These are phyloP conservation scores for Nannochloris sp. DNA, from an alignment of 139 green algal genomes.

Conservation along the genomic window DNA sequence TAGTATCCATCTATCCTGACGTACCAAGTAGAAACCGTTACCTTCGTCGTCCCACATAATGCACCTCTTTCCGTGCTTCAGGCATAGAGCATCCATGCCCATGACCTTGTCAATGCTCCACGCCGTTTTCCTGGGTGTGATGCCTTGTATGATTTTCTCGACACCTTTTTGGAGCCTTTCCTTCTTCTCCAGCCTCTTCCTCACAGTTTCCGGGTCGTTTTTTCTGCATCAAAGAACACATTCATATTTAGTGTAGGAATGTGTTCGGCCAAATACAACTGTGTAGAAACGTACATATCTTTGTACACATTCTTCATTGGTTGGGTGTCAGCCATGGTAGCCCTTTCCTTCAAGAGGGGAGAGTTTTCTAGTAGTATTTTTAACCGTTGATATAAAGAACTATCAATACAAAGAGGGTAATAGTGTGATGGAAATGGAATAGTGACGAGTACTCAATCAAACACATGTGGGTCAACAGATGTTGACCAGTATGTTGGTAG, in stretches of 20 bases:
- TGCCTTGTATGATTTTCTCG: not conserved
- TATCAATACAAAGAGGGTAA: too few species aligned
- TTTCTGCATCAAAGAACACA: conserved; percentile 8
- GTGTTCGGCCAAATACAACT: too few species aligned
- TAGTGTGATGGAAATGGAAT: too few species aligned
- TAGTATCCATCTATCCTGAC: not conserved
- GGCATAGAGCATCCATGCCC: conserved; percentile 16
- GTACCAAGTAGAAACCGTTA: conserved; percentile 24
- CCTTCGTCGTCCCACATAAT: conserved; percentile 32
- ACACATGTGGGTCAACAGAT: too few species aligned
- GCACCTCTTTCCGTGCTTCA: conserved; percentile 17
- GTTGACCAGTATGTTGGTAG: too few species aligned
- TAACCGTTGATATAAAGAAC: too few species aligned
- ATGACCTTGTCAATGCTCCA: conserved; percentile 5
- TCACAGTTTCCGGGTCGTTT: conserved; percentile 19
- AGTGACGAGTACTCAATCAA: too few species aligned
- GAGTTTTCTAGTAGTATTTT: too few species aligned
- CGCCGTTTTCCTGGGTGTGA: not conserved
- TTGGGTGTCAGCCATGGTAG: too few species aligned
- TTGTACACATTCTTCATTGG: not conserved
- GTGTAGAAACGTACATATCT: not conserved
- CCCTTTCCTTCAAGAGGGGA: too few species aligned
- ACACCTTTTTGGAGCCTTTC: conserved; percentile 7
- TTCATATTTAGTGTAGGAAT: too few species aligned
- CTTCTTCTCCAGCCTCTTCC: not conserved